Conservation (phyloP, 805 yeast genomes). For the Kuraishia hungarica region DNA sequence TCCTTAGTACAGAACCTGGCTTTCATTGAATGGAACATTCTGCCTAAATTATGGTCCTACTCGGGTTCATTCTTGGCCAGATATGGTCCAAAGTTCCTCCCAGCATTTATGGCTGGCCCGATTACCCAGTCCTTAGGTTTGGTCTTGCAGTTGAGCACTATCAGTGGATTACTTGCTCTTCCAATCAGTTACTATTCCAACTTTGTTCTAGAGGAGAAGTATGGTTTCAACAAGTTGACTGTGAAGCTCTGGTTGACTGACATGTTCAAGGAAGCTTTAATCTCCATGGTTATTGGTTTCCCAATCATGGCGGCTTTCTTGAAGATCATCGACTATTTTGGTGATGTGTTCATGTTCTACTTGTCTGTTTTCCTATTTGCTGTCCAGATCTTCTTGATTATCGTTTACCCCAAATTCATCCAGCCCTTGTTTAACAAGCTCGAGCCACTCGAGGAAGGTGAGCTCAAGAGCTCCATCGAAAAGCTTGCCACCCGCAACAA, state of each 20-base stretch:
- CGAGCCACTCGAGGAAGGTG: constrained; percentile 86
- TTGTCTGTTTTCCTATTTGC: constrained; percentile 62
- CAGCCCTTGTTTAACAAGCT: constrained; percentile 91
- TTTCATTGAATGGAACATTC: constrained; percentile 48
- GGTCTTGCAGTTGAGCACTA: constrained; percentile 37
- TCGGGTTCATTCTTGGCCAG: constrained; percentile 29
- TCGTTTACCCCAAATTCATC: constrained; percentile 76
- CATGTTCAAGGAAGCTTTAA: constrained; percentile 46
- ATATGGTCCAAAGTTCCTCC: constrained; percentile 10
- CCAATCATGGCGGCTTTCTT: constrained; percentile 71
- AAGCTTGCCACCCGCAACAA: constrained; percentile 62
- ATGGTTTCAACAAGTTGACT: constrained; percentile 89
- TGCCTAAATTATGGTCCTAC: constrained; percentile 55
- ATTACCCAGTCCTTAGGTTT: constrained; percentile 69
- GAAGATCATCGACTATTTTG: constrained; percentile 73
- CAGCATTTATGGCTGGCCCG: constrained; percentile 34
- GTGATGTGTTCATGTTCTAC: constrained; percentile 75
- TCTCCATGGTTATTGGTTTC: constrained; percentile 54
- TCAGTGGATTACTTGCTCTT: constrained; percentile 45
- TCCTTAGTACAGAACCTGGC: constrained; percentile 47
- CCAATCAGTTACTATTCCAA: constrained; percentile 72
- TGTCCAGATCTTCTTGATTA: constrained; percentile 66
- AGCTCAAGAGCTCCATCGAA: constrained; percentile 75
- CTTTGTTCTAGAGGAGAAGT: constrained; percentile 86
- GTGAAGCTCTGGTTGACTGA: constrained; percentile 65